Evolutionary conservation across 768 basidiomycete species (phyloP).

Genomic region (Coprinopsis marcescibilis): DNA sequence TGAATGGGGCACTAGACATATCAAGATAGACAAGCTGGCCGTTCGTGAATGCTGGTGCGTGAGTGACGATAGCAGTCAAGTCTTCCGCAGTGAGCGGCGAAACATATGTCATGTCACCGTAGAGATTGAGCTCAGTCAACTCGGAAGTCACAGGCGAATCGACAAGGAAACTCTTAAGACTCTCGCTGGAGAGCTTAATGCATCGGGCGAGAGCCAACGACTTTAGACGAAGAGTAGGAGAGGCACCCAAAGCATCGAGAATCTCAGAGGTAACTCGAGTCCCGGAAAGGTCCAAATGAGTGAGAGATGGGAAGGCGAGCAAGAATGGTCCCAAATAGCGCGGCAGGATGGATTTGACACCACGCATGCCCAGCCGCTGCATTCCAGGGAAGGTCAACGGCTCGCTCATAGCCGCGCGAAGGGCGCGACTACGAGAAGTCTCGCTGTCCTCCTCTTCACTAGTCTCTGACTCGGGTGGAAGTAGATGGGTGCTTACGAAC

Average conservation of each 20-base stretch:
- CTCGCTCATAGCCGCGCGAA: conserved; percentile 34
- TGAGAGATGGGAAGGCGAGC: conserved; percentile 77
- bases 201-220: conserved; percentile 86
- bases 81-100: conserved; percentile 66
- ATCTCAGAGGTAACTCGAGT: conserved; percentile 79
- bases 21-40: conserved; percentile 84
- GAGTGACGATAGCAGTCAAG: conserved; percentile 56
- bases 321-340: conserved; percentile 68
- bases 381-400: conserved; percentile 61
- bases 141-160: conserved; percentile 55
- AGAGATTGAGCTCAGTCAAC: conserved; percentile 78
- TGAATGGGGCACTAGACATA: conserved; percentile 77
- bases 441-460: conserved; percentile 38
- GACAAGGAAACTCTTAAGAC: conserved; percentile 69
- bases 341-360: conserved; percentile 72
- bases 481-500: conserved; percentile 67
- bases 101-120: conserved; percentile 80
- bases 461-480: conserved; percentile 36
- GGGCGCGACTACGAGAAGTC: conserved; percentile 24
- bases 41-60: conserved; percentile 73
- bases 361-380: conserved; percentile 74
- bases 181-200: conserved; percentile 72
- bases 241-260: conserved; percentile 58
- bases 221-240: conserved; percentile 59
- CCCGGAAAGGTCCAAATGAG: conserved; percentile 86